phyloP scores from a whole-genome alignment of 495 filamentous ascomycete species.

The Penicillium argentinense region DNA sequence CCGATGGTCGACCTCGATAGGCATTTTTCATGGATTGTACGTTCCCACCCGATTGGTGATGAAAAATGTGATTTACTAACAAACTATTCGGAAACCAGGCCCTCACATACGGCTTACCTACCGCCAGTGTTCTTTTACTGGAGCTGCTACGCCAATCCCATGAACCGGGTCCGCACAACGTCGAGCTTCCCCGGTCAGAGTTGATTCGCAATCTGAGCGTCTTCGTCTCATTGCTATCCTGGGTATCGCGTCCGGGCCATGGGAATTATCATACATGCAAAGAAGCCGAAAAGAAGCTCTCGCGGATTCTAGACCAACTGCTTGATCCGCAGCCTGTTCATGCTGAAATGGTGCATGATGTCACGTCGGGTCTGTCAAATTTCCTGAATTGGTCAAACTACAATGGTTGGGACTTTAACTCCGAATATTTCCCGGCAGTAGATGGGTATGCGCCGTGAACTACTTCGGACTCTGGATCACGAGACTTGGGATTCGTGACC shows the following conservation, averaged over 20 bases:
- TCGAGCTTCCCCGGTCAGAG: slow-evolving; percentile 55
- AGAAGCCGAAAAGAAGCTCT: slow-evolving; percentile 44
- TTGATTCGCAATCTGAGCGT: slow-evolving; percentile 64
- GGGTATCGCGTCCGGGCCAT: slow-evolving; percentile 51
- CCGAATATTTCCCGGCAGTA: slow-evolving; percentile 27
- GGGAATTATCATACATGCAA: slow-evolving; percentile 55
- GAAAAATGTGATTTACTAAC: slow-evolving; percentile 16
- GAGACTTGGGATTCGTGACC: too few species aligned
- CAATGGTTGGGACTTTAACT: slow-evolving; percentile 37
- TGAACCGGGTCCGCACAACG: slow-evolving; percentile 28
- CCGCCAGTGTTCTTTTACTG: slow-evolving; percentile 58
- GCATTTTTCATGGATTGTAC: slow-evolving; percentile 58
- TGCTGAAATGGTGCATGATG: slow-evolving; percentile 31
- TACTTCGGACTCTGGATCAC: too few species aligned
- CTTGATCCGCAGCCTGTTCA: slow-evolving; percentile 39
- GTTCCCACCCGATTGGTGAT: slow-evolving; percentile 14
- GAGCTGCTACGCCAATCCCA: slow-evolving; percentile 61
- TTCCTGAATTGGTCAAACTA: slow-evolving; percentile 43
- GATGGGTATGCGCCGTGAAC: slow-evolving; percentile 26
- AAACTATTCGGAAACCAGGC: slow-evolving; percentile 36
- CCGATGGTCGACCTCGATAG: slow-evolving; percentile 47
- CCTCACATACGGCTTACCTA: slow-evolving; percentile 55
- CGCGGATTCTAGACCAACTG: slow-evolving; percentile 42
- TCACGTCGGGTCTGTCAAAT: slow-evolving; percentile 32
- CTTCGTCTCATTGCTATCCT: slow-evolving; percentile 58